Base-by-base conservation (phyloP, 805 yeast species). In the Kodamaea nitidulidarum region DNA sequence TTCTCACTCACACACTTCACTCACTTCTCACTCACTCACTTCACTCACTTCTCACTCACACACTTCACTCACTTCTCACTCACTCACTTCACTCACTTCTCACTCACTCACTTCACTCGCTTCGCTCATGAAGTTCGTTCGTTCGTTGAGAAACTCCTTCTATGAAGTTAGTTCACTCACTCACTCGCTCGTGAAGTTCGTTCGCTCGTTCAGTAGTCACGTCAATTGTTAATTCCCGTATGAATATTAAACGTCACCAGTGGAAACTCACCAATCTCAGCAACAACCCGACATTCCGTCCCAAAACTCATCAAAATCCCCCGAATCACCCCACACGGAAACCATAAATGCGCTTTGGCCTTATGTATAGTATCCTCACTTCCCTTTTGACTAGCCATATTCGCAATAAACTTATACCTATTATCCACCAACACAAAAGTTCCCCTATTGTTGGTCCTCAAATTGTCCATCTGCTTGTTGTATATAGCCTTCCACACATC, bases 391-490 rank as follows among this genome's bases (percentile, higher is more conserved):
- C 74, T 70, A 47, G 68, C 61, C 71, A 83, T 73, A 35, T 73
- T 65, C 25, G 63, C 50, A 30, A 85, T 72, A 37, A 75, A 67
- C 39, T 71, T 71, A 63, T 81, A 83, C 39, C 64, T 64, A 55
- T 74, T 77, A 56, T 87, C 96, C 7, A 86, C 77, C 32, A 87
- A 67, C 17, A 88, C 91, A 58, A 79, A 86, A 0, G 90, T 84
- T 5, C 93, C 85, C 27, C 95, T 65, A 58, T 93, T 97, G 56
- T 93, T 93, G 1, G 98, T 93, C 45, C 95, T 76, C 42, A 93
- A 70, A 49, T 88, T 88, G 57, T 90, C 97, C 70, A 93, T 86
- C 57, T 85, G 96, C 60, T 88, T 91, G 27, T 80, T 78, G 61
- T 78, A 88, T 20, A 91, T 56, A 38, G 74, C 63, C 50, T 76